Percentiles rank a stretch among this genome's conserved stretches.
Conservation (phyloP, 768 basidiomycete genomes). For the Psilocybe cubensis region DNA sequence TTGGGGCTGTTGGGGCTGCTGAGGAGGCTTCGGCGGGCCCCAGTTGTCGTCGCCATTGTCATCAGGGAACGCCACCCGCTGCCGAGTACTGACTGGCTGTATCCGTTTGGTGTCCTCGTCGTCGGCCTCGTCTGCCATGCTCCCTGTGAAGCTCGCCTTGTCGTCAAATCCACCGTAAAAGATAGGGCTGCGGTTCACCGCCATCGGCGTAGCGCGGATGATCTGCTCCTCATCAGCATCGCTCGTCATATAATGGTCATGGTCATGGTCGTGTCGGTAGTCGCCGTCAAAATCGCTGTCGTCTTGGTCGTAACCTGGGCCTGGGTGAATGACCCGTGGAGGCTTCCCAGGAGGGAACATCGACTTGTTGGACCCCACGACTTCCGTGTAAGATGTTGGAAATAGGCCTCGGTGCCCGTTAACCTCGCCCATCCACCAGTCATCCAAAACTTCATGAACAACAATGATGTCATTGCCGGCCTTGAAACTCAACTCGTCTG, state of each 20-base stretch:
- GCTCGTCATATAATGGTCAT: conserved; percentile 32
- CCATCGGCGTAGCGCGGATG: conserved; percentile 45
- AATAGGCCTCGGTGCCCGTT: conserved; percentile 78
- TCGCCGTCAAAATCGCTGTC: conserved; percentile 9
- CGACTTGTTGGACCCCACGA: conserved; percentile 31
- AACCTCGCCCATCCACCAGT: conserved; percentile 89
- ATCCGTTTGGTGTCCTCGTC: conserved; percentile 40
- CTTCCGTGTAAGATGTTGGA: conserved; percentile 77
- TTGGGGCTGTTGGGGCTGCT: conserved; percentile 1
- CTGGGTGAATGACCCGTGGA: conserved; percentile 14
- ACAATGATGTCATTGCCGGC: conserved; percentile 78
- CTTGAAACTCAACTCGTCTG: conserved; percentile 79
- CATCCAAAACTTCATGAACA: conserved; percentile 80
- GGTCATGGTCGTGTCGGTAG: conserved; percentile 18
- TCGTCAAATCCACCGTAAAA: conserved; percentile 48
- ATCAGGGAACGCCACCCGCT: conserved; percentile 17
- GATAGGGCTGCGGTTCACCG: conserved; percentile 42
- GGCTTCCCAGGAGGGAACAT: conserved; percentile 8
- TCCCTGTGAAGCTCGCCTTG: conserved; percentile 39
- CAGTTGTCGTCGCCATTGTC: conserved; percentile 17
- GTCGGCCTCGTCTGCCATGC: conserved; percentile 33
- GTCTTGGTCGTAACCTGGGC: background rate
- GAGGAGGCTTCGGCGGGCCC: conserved; percentile 5
- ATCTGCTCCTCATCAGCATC: conserved; percentile 54
- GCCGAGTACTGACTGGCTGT: conserved; percentile 3